These are phyloP conservation scores for Boletales sp. DNA, from an alignment of 768 basidiomycete species.

Conservation along the genomic window DNA sequence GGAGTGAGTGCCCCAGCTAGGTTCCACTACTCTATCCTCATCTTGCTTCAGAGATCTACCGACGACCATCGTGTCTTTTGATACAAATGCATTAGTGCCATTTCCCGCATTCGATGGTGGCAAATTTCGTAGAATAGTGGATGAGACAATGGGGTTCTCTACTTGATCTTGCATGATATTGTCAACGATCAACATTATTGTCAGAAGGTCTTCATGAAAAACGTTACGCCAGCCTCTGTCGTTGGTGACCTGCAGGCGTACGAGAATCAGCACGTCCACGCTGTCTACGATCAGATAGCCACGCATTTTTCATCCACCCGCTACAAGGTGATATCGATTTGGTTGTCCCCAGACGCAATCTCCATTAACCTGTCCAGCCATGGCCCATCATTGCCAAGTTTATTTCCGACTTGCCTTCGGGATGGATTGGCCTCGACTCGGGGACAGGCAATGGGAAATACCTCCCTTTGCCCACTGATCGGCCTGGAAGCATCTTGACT, in stretches of 20 bases:
- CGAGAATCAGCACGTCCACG: conserved; percentile 76
- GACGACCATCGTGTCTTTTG: conserved; percentile 48
- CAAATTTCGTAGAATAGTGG: conserved; percentile 63
- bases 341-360: neutral
- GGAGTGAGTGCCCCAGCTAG: conserved; percentile 41
- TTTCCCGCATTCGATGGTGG: conserved; percentile 70
- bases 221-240: conserved; percentile 40
- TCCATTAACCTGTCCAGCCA: conserved; percentile 45
- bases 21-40: conserved; percentile 5
- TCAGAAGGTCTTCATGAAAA: conserved; percentile 14
- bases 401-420: conserved; percentile 63
- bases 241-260: conserved; percentile 53
- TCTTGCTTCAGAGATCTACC: conserved; percentile 46
- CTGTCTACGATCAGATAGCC: conserved; percentile 82
- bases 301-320: conserved; percentile 85
- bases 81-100: conserved; percentile 41
- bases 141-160: conserved; percentile 74
- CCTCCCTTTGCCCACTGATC: conserved; percentile 67
- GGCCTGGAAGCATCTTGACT: conserved; percentile 61
- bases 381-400: conserved; percentile 87
- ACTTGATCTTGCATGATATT: conserved; percentile 23
- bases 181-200: no score
- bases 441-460: conserved; percentile 99
- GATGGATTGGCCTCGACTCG: conserved; percentile 88
- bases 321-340: conserved; percentile 59